Conservation (phyloP, 2,329 filamentous ascomycete species). For the Paecilomyces dactylethromorphus region DNA sequence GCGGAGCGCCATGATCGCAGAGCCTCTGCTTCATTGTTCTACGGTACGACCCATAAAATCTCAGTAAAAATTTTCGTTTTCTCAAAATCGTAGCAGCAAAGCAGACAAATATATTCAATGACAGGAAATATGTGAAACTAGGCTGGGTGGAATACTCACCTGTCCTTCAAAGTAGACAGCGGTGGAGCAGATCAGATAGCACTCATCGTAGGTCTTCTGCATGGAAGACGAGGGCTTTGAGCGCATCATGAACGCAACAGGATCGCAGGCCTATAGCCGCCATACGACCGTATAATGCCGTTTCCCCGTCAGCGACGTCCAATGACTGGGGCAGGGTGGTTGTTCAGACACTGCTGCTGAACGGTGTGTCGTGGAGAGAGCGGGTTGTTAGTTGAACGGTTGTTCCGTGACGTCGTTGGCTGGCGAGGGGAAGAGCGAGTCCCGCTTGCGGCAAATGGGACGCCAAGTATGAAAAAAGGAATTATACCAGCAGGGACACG, state of each 20-base stretch:
- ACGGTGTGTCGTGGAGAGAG: background rate
- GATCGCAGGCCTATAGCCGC: slow-evolving; percentile 16
- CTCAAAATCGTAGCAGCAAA: background rate
- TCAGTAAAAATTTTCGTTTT: background rate
- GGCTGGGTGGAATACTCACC: slow-evolving; percentile 43
- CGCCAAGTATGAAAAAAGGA: background rate
- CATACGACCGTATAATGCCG: slow-evolving; percentile 10
- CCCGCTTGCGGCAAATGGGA: slow-evolving; percentile 11
- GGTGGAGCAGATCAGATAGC: slow-evolving; percentile 88
- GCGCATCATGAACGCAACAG: slow-evolving; percentile 40
- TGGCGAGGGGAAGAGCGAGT: background rate
- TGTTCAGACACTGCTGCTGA: background rate
- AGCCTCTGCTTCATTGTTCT: slow-evolving; percentile 90
- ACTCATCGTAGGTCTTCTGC: slow-evolving; percentile 97
- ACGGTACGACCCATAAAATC: slow-evolving; percentile 2
- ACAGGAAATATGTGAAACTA: background rate
- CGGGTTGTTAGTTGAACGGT: slow-evolving; percentile 6
- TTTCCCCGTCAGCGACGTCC: background rate
- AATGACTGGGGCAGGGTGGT: background rate
- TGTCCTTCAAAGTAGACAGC: slow-evolving; percentile 94
- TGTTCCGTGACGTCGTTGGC: slow-evolving; percentile 28
- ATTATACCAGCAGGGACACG: too few relatives aligned
- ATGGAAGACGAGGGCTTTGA: slow-evolving; percentile 62
- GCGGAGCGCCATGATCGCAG: slow-evolving; percentile 84
- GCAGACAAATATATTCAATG: background rate